Conservation (phyloP, 331 rosid genomes). For the Spiraea crenata region DNA sequence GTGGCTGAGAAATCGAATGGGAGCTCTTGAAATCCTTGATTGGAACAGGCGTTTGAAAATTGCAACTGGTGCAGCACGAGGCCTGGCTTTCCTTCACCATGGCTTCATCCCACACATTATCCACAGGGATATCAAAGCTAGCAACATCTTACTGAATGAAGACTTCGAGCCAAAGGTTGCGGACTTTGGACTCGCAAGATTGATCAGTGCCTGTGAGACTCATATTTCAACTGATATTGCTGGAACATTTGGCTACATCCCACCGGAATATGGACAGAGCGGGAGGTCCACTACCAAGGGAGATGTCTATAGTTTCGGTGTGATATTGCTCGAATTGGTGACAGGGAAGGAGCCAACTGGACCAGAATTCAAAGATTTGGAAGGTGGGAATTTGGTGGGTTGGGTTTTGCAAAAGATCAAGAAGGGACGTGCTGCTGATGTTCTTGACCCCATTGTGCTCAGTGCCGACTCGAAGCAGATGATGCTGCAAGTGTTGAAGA, state of each 20-base stretch:
- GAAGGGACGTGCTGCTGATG: slow-evolving; percentile 69
- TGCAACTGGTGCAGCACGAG: slow-evolving; percentile 75
- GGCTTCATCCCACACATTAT: slow-evolving; percentile 89
- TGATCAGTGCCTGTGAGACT: slow-evolving; percentile 93
- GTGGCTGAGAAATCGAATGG: slow-evolving; percentile 84
- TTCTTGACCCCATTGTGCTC: slow-evolving; percentile 71
- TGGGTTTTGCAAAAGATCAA: slow-evolving; percentile 85
- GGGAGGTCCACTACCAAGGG: slow-evolving; percentile 89
- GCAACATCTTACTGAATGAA: slow-evolving; percentile 83
- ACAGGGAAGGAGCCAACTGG: slow-evolving; percentile 98
- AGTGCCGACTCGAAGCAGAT: slow-evolving; percentile 68
- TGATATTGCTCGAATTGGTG: slow-evolving; percentile 81
- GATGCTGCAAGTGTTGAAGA: slow-evolving; percentile 81
- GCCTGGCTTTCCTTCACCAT: slow-evolving; percentile 92
- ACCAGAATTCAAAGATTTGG: slow-evolving; percentile 82
- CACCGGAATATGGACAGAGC: slow-evolving; percentile 98
- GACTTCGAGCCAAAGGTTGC: slow-evolving; percentile 92
- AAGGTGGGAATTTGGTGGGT: slow-evolving; percentile 94
- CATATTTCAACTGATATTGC: slow-evolving; percentile 89
- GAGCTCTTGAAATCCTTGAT: slow-evolving; percentile 71
- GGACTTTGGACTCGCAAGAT: slow-evolving; percentile 89
- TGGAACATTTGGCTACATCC: slow-evolving; percentile 97
- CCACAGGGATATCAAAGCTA: slow-evolving; percentile 91
- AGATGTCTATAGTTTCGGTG: slow-evolving; percentile 93
- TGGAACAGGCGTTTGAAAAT: slow-evolving; percentile 86